Percentiles rank a stretch among this genome's conserved stretches.
Evolutionary conservation across 352 stramenopile genomes (phyloP).

Genomic region (Saprolegnia parasitica): DNA sequence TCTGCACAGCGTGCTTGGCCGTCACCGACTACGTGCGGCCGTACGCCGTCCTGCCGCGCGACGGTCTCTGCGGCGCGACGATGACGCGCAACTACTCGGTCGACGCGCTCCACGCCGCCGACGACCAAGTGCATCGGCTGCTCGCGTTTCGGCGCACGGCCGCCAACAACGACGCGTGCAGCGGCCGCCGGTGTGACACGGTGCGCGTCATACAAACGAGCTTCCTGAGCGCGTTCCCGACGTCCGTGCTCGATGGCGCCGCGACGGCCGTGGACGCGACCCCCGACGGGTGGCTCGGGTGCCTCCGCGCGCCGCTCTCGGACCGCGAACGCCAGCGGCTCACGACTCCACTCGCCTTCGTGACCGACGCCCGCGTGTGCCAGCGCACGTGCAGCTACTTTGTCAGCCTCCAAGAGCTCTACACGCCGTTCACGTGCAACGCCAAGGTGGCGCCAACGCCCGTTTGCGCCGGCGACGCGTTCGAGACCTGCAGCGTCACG

Average conservation of each 20-base stretch:
- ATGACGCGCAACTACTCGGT: not conserved
- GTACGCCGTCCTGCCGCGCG: not conserved
- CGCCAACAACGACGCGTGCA: conserved; percentile 13
- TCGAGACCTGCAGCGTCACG: not conserved
- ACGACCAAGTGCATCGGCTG: not conserved
- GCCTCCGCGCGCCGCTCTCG: not conserved
- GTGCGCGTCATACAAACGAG: not conserved
- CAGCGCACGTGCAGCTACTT: not conserved
- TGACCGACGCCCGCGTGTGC: not conserved
- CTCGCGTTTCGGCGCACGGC: not conserved
- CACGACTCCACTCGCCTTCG: not conserved
- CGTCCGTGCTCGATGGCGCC: no score
- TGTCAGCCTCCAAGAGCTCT: conserved; percentile 3
- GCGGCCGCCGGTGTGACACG: conserved; percentile 1
- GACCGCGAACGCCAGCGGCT: not conserved
- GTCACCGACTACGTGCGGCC: conserved; percentile 2
- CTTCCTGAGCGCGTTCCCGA: not conserved
- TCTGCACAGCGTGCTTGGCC: not conserved
- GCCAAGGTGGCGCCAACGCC: not conserved
- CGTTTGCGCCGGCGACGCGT: not conserved
- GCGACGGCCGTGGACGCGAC: not conserved
- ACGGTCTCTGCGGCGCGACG: not conserved
- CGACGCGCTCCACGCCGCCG: not conserved
- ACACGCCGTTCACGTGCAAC: conserved; percentile 1
- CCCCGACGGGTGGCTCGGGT: not conserved